A percentile compares a stretch with the other conserved stretches of the same genome.
Evolutionary conservation across 78 protist genomes (phyloP).

Genomic region (Monosiga brevicollis): DNA sequence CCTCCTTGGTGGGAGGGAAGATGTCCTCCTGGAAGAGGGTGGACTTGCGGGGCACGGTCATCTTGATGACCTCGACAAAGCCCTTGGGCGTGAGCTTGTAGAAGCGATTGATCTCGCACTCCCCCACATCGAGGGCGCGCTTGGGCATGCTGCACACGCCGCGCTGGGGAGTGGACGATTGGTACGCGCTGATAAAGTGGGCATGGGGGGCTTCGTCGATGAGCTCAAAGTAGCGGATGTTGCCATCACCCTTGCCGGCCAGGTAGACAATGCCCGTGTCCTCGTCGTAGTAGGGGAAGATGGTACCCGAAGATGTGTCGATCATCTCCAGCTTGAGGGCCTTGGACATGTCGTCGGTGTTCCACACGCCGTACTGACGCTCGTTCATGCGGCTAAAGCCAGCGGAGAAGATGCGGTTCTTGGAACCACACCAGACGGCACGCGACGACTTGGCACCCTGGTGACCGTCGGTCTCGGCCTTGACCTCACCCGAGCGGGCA

Average conservation of each 20-base stretch:
- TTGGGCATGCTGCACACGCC: conserved; percentile 82
- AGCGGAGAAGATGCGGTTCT: conserved; percentile 55
- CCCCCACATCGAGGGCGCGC: conserved; percentile 56
- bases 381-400: conserved; percentile 81
- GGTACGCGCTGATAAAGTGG: conserved; percentile 67
- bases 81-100: conserved; percentile 55
- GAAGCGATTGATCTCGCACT: conserved; percentile 77
- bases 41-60: conserved; percentile 81
- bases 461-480: conserved; percentile 41
- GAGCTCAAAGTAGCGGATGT: conserved; percentile 89
- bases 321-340: conserved; percentile 39
- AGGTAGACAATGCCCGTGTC: conserved; percentile 77
- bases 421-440: conserved; percentile 57
- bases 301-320: conserved; percentile 76
- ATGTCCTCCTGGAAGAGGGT: conserved; percentile 86
- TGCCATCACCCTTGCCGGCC: conserved; percentile 96
- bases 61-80: conserved; percentile 74
- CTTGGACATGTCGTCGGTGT: conserved; percentile 44
- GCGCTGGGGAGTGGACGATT: conserved; percentile 62
- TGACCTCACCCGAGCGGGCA: conserved; percentile 51
- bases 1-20: conserved; percentile 77
- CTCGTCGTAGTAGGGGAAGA: conserved; percentile 81
- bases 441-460: conserved; percentile 83
- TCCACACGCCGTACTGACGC: conserved; percentile 71
- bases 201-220: conserved; percentile 57